Percentiles rank a stretch among this genome's conserved stretches.
phyloP scores from a whole-genome alignment of 1,284 basidiomycete species.

The Austroboletus novae-zelandiae region DNA sequence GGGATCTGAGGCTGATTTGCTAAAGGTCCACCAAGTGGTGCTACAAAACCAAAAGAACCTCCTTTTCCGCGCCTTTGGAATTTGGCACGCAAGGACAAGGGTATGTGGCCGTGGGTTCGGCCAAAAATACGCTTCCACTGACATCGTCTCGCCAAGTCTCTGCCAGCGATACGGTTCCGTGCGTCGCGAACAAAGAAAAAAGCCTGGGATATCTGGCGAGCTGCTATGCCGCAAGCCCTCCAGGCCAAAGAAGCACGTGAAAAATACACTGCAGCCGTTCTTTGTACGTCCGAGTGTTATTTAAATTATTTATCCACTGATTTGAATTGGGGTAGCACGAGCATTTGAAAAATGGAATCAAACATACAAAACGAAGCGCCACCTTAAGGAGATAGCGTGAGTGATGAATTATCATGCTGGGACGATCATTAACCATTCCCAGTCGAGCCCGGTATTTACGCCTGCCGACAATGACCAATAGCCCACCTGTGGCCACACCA shows the following conservation, averaged over 20 bases:
- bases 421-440: conserved; percentile 20
- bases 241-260: conserved; percentile 66
- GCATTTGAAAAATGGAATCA: conserved; percentile 63
- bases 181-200: conserved; percentile 57
- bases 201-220: conserved; percentile 64
- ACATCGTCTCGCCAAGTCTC: conserved; percentile 45
- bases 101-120: conserved; percentile 37
- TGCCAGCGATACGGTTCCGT: conserved; percentile 74
- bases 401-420: conserved; percentile 32
- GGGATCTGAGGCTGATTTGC: not conserved
- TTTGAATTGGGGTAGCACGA: conserved; percentile 44
- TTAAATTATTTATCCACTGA: conserved; percentile 8
- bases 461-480: conserved; percentile 49
- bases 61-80: conserved; percentile 62
- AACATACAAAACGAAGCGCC: conserved; percentile 63
- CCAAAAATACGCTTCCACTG: conserved; percentile 11
- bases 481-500: conserved; percentile 20
- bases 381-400: conserved; percentile 78
- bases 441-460: conserved; percentile 70
- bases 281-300: conserved; percentile 48
- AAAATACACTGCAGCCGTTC: conserved; percentile 47
- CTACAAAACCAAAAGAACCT: conserved; percentile 56
- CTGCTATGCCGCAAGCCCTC: conserved; percentile 64
- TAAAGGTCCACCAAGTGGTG: conserved; percentile 60
- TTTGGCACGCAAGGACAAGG: conserved; percentile 72